phyloP scores from a whole-genome alignment of 2,329 filamentous ascomycete genomes.

The Rutstroemia sp. region DNA sequence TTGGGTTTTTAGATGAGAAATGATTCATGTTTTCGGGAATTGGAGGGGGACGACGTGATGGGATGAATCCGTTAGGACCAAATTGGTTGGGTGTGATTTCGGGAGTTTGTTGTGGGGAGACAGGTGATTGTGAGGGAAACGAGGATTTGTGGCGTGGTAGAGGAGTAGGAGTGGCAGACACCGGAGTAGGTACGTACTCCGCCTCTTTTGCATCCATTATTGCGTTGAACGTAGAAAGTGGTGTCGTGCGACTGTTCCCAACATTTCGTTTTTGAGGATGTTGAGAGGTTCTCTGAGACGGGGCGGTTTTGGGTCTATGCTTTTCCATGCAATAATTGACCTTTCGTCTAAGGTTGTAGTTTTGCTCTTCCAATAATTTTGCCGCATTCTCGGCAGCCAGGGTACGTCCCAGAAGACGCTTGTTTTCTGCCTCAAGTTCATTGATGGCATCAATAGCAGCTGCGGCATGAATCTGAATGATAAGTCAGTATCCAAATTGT shows the following conservation, averaged over 20 bases:
- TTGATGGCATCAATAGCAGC: constrained; percentile 9
- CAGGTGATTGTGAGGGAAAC: not conserved
- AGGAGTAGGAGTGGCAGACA: not conserved
- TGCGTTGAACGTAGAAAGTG: constrained; percentile 19
- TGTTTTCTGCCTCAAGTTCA: constrained; percentile 7
- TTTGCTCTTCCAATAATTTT: constrained; percentile 18
- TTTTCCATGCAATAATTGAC: constrained; percentile 16
- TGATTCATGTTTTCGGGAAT: not conserved
- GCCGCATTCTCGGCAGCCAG: constrained; percentile 22
- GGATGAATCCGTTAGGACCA: constrained; percentile 7
- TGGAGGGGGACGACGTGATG: constrained; percentile 8
- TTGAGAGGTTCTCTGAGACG: constrained; percentile 3
- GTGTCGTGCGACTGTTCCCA: constrained; percentile 3
- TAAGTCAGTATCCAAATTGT: not conserved
- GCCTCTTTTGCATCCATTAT: constrained; percentile 7
- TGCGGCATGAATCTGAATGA: not conserved
- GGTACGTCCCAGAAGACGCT: constrained; percentile 8
- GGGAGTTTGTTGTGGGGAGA: not conserved
- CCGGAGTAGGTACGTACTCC: not conserved
- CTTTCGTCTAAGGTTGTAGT: constrained; percentile 17
- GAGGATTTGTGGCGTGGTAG: not conserved
- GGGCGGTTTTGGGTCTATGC: constrained; percentile 17
- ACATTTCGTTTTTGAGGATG: not conserved
- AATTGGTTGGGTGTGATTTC: constrained; percentile 1
- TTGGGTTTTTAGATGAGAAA: not conserved